A percentile compares a stretch with the other conserved stretches of the same genome.
Conservation (phyloP, 2,329 filamentous ascomycete species). For the Verticillium longisporum region DNA sequence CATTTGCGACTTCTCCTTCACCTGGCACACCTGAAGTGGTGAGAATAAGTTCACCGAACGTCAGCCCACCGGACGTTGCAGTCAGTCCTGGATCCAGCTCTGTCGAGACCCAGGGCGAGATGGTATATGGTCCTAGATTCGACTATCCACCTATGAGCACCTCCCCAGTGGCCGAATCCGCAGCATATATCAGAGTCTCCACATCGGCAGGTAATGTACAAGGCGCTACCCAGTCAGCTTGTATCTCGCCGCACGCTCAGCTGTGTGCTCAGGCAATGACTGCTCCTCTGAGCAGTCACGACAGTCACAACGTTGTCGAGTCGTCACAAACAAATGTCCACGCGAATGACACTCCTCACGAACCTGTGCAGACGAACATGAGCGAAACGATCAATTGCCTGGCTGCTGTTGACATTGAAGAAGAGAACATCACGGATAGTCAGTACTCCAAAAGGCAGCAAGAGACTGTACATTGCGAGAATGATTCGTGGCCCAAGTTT, state of each 20-base stretch:
- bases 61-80: background rate
- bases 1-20: background rate
- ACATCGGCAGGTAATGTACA: background rate
- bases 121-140: background rate
- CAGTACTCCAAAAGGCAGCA: background rate
- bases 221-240: background rate
- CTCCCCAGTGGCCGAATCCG: background rate
- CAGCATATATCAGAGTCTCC: background rate
- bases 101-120: background rate
- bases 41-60: background rate
- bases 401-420: no score
- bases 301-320: background rate
- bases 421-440: background rate
- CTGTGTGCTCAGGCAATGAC: background rate
- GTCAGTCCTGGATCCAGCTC: background rate
- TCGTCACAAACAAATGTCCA: background rate
- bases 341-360: background rate
- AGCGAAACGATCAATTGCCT: no score
- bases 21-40: background rate
- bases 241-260: background rate
- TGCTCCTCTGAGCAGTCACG: background rate
- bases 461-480: background rate
- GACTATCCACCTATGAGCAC: background rate
- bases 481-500: constrained; percentile 7
- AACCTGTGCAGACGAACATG: no score